Base-by-base conservation (phyloP, 2,329 filamentous ascomycete species). In the Fusarium nisikadoi region DNA sequence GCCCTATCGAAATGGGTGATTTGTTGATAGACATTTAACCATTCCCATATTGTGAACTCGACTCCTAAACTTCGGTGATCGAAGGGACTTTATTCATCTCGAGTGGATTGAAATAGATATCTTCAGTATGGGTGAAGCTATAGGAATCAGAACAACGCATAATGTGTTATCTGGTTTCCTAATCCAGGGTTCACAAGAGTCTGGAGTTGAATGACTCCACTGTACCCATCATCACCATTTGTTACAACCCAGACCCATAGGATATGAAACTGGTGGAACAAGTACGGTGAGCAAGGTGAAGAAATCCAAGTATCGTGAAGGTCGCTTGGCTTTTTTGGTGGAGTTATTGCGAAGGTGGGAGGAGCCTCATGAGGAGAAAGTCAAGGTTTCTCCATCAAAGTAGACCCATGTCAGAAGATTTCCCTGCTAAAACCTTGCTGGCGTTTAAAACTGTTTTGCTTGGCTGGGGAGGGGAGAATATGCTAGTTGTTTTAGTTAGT, bases 121-220 rank as follows among this genome's bases (percentile, higher is more conserved):
- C 47, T 31, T 60, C 35, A 29, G 60, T 20, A 45, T 62, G 52
- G n/a, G 35, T 45, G 47, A 53, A 65, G 49, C 35, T 38, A 47
- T 46, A 69, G 63, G 54, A 65, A 70, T 67, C 72, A 64, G 55
- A 64, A 67, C 52, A 73, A 78, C 71, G 77, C 76, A 75, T 47
- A 63, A 60, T 45, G 70, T 78, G 74, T 55, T 71, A 43, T 47
- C 36, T 55, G 69, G 43, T 78, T 76, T 77, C 72, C 76, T 67
- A 58, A 56, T 74, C 64, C 46, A 70, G 59, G 68, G 70, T 67
- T 61, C 39, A 70, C 53, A 20, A 60, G 36, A 58, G 36, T 57
- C 47, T 60, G 46, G 56, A 27, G 55, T 41, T 42, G 19, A 16
- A 23, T 50, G 23, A 39, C 65, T 64, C 55, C 64, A 72, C 67